These are phyloP conservation scores for Heterotrichella gracilis DNA, from an alignment of 352 stramenopile species.

Conservation along the genomic window DNA sequence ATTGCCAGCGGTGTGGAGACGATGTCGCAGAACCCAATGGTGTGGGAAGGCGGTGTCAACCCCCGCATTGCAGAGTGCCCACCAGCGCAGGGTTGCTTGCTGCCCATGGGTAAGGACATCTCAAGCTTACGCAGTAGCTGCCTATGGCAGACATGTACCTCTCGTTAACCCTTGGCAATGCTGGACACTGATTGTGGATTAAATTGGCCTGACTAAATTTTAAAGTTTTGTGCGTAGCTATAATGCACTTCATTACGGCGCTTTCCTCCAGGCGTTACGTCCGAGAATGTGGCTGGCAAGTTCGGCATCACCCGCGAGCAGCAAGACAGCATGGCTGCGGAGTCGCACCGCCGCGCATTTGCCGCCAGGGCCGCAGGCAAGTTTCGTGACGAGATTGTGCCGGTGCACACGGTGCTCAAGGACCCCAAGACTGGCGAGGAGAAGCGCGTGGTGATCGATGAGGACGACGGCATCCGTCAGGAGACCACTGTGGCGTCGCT, in stretches of 20 bases:
- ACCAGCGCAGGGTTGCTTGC: slow-evolving; percentile 17
- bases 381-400: slow-evolving; percentile 50
- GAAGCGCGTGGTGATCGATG: slow-evolving; percentile 18
- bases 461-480: slow-evolving; percentile 26
- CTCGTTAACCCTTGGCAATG: slow-evolving; percentile 30
- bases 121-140: slow-evolving; percentile 14
- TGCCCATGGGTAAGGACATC: slow-evolving; percentile 18
- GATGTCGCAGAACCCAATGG: slow-evolving; percentile 40
- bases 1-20: slow-evolving; percentile 43
- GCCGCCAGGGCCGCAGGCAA: slow-evolving; percentile 34
- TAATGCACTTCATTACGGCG: no score
- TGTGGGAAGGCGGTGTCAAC: slow-evolving; percentile 16
- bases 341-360: slow-evolving; percentile 36
- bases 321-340: slow-evolving; percentile 38
- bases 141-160: slow-evolving; percentile 16
- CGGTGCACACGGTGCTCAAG: no score
- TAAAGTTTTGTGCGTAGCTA: no score
- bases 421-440: slow-evolving; percentile 17
- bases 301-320: slow-evolving; percentile 32
- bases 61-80: neutral
- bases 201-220: no score
- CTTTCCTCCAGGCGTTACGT: slow-evolving; percentile 37
- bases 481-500: slow-evolving; percentile 23
- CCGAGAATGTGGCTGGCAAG: slow-evolving; percentile 41
- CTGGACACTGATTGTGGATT: slow-evolving; percentile 23